Evolutionary conservation across 1,284 basidiomycete genomes (phyloP), one percentile per base, ranked within the genome.

Genomic region (Rugosomyces carneus): DNA sequence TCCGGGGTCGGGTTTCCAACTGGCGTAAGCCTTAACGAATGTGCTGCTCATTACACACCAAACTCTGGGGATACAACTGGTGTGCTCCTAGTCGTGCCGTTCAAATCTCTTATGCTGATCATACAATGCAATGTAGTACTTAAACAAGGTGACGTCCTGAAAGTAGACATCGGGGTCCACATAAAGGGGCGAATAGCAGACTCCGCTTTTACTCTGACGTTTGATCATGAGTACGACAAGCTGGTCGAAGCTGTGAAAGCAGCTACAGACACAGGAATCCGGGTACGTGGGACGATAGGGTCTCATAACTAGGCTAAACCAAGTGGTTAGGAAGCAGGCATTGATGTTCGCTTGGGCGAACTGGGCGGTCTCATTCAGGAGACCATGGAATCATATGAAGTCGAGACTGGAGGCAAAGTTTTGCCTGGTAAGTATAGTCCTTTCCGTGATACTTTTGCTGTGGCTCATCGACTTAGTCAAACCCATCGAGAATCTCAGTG

Each of bases 371-470:
- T 80, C 32, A 94, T 99, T 50, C 95, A 99, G 64, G 96, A 99
- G 66, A 94, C 93, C 2, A 99, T 99, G 96, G 94, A 98, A 64
- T 93, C 89, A 3, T 97, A 98, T 62, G 96, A 99, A 64, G 93
- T 99, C 15, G 92, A 94, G 60, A 81, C 93, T 16, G 75, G 83
- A 23, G 89, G 92, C 31, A 93, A 94, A 63, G 76, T 84, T 16
- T 76, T 85, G 55, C 92, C 87, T 49, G 90, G 93, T 94, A 46
- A 45, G 80, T 35, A 24, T 32, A 5, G 20, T 27, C 21, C 19
- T 29, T 44, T 45, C 31, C 35, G 21, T 13, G 27, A 39, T 9
- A 18, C 20, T 31, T 37, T 13, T 10, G 15, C 23, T 32, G 19
- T 20, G 36, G 24, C 16, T 19, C 19, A 40, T 23, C 9, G 37